Evolutionary conservation across 2,329 filamentous ascomycete species (phyloP).

Genomic region (Verticillium tricorpus): DNA sequence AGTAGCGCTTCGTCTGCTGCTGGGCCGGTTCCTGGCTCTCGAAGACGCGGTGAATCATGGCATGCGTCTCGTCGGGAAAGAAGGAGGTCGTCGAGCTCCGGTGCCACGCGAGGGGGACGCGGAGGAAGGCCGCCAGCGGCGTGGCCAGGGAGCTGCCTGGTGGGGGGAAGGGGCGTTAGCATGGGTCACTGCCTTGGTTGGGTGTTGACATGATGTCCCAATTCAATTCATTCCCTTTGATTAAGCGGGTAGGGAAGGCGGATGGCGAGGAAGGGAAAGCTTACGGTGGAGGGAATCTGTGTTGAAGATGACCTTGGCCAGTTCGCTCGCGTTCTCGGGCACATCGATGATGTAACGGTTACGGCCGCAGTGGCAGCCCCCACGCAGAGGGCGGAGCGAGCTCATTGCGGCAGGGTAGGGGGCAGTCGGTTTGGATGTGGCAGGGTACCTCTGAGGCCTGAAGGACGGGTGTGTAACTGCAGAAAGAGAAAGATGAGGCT

Average conservation of each 20-base stretch:
- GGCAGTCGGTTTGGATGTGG: not conserved
- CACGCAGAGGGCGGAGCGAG: conserved; percentile 55
- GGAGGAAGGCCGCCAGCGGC: conserved; percentile 75
- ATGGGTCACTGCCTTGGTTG: not conserved
- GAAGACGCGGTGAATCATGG: conserved; percentile 63
- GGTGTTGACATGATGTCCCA: not conserved
- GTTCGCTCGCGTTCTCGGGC: conserved; percentile 51
- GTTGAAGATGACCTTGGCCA: conserved; percentile 71
- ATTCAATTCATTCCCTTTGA: too few species aligned
- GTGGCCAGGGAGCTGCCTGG: conserved; percentile 63
- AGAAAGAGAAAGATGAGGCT: not conserved
- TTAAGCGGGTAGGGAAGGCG: too few species aligned
- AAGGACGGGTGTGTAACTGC: not conserved
- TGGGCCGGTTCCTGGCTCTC: conserved; percentile 47
- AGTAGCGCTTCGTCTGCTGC: conserved; percentile 63
- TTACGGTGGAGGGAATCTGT: conserved; percentile 65
- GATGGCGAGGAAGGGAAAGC: not conserved
- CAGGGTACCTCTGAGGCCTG: not conserved
- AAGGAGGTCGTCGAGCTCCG: conserved; percentile 69
- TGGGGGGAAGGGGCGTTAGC: not conserved
- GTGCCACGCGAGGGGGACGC: conserved; percentile 78
- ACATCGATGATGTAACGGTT: conserved; percentile 76
- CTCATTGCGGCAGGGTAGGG: conserved; percentile 34
- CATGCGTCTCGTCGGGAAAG: conserved; percentile 71
- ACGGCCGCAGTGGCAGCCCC: conserved; percentile 80